Base-by-base conservation (phyloP, 345 rosid species). In the Gossypium longicalyx region DNA sequence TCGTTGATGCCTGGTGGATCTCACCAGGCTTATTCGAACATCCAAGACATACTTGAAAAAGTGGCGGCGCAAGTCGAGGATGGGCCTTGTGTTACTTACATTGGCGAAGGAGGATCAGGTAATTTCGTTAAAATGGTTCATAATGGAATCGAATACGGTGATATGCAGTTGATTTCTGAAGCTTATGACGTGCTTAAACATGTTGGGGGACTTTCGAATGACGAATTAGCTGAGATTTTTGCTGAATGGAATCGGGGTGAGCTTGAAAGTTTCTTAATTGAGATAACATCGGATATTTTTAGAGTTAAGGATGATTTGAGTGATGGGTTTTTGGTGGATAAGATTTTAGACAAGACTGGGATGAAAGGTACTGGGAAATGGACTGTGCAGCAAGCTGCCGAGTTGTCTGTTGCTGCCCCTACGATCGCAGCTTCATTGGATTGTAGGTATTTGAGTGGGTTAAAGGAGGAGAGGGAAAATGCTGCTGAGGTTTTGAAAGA, bases 341-440 rank as follows among this genome's bases (percentile, higher is more conserved):
- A 94, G 92, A 94, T 94, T 78, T 51, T 94, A 73, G 98, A 94
- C 72, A 94, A 94, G 84, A 94, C 98, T 0, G 98, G 98, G 17
- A 94, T 94, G 98, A 94, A 94, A 79, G 98, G 98, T 15, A 92
- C 98, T 0, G 98, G 98, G 15, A 94, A 94, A 78, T 94, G 98
- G 98, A 94, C 98, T 0, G 98, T 94, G 11, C 98, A 94, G 82
- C 98, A 93, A 77, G 98, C 98, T 2, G 98, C 98, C 0, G 98
- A 94, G 87, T 89, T 94, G 27, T 93, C 97, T n/a, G 94, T 93
- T 29, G 99, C 98, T 0, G 98, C 99, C 1, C 99, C 99, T 0
- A 94, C 98, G 0, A 94, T 94, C 12, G 98, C 98, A 0, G 98
- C 98, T 2, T 92, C 97, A 1, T 86, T 94, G 82, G 98, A 93